Percentiles rank a stretch among this genome's conserved stretches.
These are phyloP conservation scores for Paraleonurus japonicus DNA, from an alignment of 257 asterid species.

Conservation along the genomic window DNA sequence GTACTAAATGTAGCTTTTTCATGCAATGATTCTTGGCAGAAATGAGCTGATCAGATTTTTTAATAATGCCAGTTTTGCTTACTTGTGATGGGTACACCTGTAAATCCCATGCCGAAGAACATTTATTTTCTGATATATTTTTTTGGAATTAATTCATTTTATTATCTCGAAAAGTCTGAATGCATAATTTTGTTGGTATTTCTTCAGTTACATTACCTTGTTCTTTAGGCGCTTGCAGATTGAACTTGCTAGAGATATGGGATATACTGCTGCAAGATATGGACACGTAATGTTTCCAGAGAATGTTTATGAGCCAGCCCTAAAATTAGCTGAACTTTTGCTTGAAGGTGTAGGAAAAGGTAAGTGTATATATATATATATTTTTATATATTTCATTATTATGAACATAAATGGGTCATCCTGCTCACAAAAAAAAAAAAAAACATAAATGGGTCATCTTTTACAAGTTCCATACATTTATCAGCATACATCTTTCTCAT, in stretches of 20 bases:
- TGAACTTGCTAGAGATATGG: constrained; percentile 97
- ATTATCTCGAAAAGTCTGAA: constrained; percentile 15
- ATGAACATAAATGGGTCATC: neutral
- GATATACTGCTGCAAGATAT: constrained; percentile 91
- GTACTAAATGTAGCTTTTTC: neutral
- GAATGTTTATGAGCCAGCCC: constrained; percentile 96
- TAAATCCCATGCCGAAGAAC: constrained; percentile 1
- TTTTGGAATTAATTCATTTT: constrained; percentile 4
- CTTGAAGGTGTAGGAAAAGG: constrained; percentile 98
- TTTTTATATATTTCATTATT: neutral
- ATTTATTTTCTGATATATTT: neutral
- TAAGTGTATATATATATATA: constrained; percentile 20
- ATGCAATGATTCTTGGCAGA: neutral
- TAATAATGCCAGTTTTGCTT: neutral
- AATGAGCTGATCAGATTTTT: neutral
- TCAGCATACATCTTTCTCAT: neutral
- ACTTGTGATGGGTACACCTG: neutral
- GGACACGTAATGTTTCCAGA: constrained; percentile 99
- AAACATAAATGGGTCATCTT: neutral
- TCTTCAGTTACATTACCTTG: constrained; percentile 50
- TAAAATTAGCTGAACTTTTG: constrained; percentile 79
- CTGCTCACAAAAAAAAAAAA: too few relatives aligned
- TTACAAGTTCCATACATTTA: neutral
- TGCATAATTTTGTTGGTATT: constrained; percentile 16
- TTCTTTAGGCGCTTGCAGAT: constrained; percentile 84